Evolutionary conservation across 352 stramenopile genomes (phyloP), one percentile per base, ranked within the genome.

Genomic region (Globisporangium irregulare): DNA sequence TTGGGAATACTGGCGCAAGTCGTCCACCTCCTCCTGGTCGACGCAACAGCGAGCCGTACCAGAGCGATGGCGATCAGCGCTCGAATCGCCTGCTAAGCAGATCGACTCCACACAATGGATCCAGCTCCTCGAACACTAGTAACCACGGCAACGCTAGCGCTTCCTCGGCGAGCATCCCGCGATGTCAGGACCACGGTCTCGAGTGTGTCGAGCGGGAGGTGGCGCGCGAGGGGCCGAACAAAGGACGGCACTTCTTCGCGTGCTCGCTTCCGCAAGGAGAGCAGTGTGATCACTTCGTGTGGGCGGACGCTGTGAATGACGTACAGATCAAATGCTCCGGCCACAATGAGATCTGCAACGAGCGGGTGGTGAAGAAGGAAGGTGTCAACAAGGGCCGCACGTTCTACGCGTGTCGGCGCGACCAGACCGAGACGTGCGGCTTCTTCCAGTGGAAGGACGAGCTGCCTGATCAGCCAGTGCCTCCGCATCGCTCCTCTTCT

Each of bases 281-380:
- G 41, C 84, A 97, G 67, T 98, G 93, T 71, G 80, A 95, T 54
- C 96, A 96, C 69, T 99, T 99, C 70, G 76, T 92, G 72, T 98
- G 94, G 94, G 82, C 85, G 2, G 48, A 65, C 27, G 69, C 58
- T 4, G 46, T 15, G 29, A 51, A 24, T 20, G 46, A 12, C 1
- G 48, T 51, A 15, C 46, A 29, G 2, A 29, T 81, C 14, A 82
- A 76, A 55, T 93, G 87, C 66, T 62, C 68, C 34, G 82, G 81
- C 34, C 86, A 94, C 54, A 70, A 79, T 54, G 86, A 94, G 68
- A 73, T 76, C 18, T 93, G 87, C 48, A 78, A 78, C 8, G 82
- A 90, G 65, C 76, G 84, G 59, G 84, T 83, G 8, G 82, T 91
- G 36, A 76, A 68, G 59, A 89, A 89, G 55, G 81, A 91, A 43